Base-by-base conservation (phyloP, 805 yeast genomes). In the Yarrowia sp. region DNA sequence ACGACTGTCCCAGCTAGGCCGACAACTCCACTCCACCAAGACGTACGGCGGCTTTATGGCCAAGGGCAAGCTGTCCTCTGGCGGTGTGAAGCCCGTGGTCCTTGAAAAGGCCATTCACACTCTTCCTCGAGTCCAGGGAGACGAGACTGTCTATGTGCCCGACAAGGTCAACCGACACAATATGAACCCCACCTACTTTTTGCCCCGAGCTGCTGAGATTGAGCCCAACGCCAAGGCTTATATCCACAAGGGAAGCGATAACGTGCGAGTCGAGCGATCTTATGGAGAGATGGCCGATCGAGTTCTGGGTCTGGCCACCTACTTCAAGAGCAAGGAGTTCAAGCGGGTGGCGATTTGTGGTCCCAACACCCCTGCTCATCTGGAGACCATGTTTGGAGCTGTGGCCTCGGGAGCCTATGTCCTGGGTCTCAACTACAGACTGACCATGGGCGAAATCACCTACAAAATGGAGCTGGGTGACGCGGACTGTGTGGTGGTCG, bases 331-430 rank as follows among this genome's bases (percentile, higher is more conserved):
- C 50, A 60, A 69, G 35, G 68, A 68, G 28, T 64, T 57, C 58
- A 67, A 68, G 67, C 57, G 71, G 31, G 69, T 75, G 8, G 77
- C 77, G 18, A 69, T 75, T 14, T 66, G 75, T 48, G 72, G 71
- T 13, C 71, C 77, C 17, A 75, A 74, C 66, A 75, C 77, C 14
- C 78, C 78, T 0, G 76, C 76, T 51, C 76, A 74, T 47, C 70
- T 75, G 22, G 77, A 74, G 57, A 68, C 74, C 33, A 70, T 75
- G 69, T 74, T 67, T 65, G 78, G 73, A 1, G 74, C 73, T 36
- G 71, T 71, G 8, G 77, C 76, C 7, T 65, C 75, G 6, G 77
- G 77, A 13, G 73, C 74, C 13, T 69, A 73, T 41, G 72, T 71
- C 18, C 70, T 76, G 66, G 74, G 77, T 11, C 70, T 74, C 67